Conservation (phyloP, 148 eudicot genomes). For the Rhododendron simsii region DNA sequence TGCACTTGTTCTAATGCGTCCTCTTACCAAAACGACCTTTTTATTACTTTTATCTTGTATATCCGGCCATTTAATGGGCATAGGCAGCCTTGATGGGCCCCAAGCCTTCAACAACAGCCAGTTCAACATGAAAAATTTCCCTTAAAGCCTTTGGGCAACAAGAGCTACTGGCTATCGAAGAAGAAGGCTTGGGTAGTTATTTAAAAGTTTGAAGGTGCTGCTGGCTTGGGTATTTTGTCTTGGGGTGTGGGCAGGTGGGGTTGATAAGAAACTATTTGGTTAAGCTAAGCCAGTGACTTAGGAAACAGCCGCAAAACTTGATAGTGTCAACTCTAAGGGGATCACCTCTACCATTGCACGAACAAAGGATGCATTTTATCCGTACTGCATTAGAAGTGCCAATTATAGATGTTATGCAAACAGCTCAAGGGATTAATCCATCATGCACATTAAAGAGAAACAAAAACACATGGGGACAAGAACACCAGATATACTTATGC, state of each 20-base stretch:
- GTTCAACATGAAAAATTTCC: background rate
- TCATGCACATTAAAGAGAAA: background rate
- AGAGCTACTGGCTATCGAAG: background rate
- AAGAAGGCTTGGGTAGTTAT: background rate
- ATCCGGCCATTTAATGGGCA: background rate
- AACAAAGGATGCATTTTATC: background rate
- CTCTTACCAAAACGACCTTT: background rate
- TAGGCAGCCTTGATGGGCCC: background rate
- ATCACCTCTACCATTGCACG: background rate
- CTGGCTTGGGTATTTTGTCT: background rate
- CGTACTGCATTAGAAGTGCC: background rate
- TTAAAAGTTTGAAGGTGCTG: background rate
- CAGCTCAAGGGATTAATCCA: background rate
- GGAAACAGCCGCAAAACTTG: background rate
- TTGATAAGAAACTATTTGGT: background rate
- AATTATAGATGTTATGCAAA: background rate
- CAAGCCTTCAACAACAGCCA: background rate
- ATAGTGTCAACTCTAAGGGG: background rate
- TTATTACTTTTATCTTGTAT: background rate
- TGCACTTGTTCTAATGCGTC: background rate
- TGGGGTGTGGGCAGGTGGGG: background rate
- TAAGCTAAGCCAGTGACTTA: background rate
- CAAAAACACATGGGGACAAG: background rate
- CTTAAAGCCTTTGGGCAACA: background rate
- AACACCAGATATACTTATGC: background rate